These are phyloP conservation scores for Haplosporangium sp. DNA, from an alignment of 371 early-diverging fungal species.

Conservation along the genomic window DNA sequence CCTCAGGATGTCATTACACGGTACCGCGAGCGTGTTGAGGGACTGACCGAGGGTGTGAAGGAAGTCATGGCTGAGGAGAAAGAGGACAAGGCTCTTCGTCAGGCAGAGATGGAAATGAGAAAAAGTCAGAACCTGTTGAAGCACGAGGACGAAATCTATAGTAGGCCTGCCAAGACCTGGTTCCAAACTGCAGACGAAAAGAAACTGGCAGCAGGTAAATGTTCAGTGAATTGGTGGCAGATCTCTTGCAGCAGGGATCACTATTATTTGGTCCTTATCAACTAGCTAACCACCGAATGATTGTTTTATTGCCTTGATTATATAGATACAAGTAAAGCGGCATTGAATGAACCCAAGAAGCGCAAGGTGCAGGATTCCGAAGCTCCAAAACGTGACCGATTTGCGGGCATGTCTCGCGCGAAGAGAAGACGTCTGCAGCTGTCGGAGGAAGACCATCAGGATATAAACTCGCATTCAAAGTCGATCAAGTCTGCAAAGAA, in stretches of 20 bases:
- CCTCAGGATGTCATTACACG: slow-evolving; percentile 79
- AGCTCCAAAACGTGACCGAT: slow-evolving; percentile 68
- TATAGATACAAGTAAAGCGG: slow-evolving; percentile 47
- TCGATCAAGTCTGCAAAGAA: slow-evolving; percentile 70
- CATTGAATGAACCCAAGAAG: slow-evolving; percentile 58
- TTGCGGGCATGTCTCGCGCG: slow-evolving; percentile 74
- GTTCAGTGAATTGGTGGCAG: no score
- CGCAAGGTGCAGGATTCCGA: slow-evolving; percentile 47
- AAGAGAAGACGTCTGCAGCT: slow-evolving; percentile 70
- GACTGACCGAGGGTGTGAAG: slow-evolving; percentile 74
- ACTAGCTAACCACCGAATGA: not conserved
- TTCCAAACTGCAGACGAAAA: slow-evolving; percentile 83
- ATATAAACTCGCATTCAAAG: slow-evolving; percentile 57
- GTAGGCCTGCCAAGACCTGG: slow-evolving; percentile 94
- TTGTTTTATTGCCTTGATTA: not conserved
- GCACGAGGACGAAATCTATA: slow-evolving; percentile 88
- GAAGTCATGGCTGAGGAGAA: slow-evolving; percentile 88
- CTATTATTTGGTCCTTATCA: not conserved
- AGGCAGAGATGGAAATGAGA: slow-evolving; percentile 91
- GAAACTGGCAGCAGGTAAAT: slow-evolving; percentile 57
- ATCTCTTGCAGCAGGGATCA: not conserved
- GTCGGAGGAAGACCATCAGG: slow-evolving; percentile 71
- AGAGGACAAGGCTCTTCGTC: slow-evolving; percentile 77
- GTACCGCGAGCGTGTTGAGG: slow-evolving; percentile 77
- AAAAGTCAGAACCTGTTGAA: slow-evolving; percentile 88